Base-by-base conservation (phyloP, 345 rosid species). In the Gossypium bickii region DNA sequence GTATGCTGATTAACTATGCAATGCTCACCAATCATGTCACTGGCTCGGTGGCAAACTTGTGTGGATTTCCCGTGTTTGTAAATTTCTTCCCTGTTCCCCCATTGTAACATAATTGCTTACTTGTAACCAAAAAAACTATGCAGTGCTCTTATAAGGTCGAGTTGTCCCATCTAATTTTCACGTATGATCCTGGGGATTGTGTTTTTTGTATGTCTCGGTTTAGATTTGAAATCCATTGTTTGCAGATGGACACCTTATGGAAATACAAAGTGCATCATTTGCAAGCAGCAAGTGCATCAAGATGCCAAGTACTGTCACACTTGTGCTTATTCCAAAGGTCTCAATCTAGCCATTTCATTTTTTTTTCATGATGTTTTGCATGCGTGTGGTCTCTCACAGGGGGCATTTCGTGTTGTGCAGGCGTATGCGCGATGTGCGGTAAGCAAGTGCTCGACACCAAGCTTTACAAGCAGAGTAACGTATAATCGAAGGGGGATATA, bases 241-340 rank as follows among this genome's bases (percentile, higher is more conserved):
- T 83, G 74, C 79, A 95, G 99, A 81, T 95, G 99, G 99, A 79
- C 91, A 60, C 99, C 97, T 55, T 88, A 85, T 60, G 93, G 98
- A 77, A 91, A 85, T 45, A 92, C 97, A 5, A 91, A 90, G 81
- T 95, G 99, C 91, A 82, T 82, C 51, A 90, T 95, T 61, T 93
- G 98, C 89, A 95, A 95, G 90, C 98, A 95, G 85, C 98, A 95
- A 79, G 98, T 90, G 13, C 98, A 95, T 79, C 99, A 95, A 82
- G 92, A 95, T 76, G 98, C 74, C 78, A 95, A 93, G 83, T 95
- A 95, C 65, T 93, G 99, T 82, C 99, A 95, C 83, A 90, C 98
- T 5, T 95, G 99, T 80, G 98, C 98, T 17, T 95, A 95, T 82
- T 84, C 89, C 51, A 95, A 95, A 95, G 99, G 99, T 93, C 67